phyloP scores from a whole-genome alignment of 163 green algal genomes.

The Picocystis sp. region DNA sequence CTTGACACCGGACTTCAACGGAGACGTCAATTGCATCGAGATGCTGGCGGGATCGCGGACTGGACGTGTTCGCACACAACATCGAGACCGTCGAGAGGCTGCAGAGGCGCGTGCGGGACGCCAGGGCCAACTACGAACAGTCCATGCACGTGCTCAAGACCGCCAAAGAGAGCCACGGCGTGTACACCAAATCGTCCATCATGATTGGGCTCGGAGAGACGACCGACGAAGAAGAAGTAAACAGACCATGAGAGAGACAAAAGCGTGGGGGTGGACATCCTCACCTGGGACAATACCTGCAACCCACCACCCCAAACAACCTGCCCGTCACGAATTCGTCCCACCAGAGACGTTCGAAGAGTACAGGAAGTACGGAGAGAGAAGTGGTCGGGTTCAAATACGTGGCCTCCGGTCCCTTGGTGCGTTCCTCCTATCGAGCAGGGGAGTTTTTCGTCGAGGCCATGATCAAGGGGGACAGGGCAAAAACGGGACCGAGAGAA shows the following conservation, averaged over 20 bases:
- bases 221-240: slow-evolving; percentile 47
- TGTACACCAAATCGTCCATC: slow-evolving; percentile 70
- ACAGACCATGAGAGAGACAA: slow-evolving; percentile 61
- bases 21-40: slow-evolving; percentile 30
- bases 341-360: slow-evolving; percentile 78
- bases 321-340: slow-evolving; percentile 56
- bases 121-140: slow-evolving; percentile 58
- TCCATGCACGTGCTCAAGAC: slow-evolving; percentile 36
- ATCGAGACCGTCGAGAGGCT: slow-evolving; percentile 74
- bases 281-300: slow-evolving; percentile 92
- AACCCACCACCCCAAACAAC: slow-evolving; percentile 72
- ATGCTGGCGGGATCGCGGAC: slow-evolving; percentile 24
- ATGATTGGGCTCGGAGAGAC: slow-evolving; percentile 72
- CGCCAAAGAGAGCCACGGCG: slow-evolving; percentile 34
- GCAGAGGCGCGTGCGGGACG: slow-evolving; percentile 51
- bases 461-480: slow-evolving; percentile 45
- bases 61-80: slow-evolving; percentile 90
- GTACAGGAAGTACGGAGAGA: slow-evolving; percentile 60
- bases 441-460: slow-evolving; percentile 64
- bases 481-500: slow-evolving; percentile 1
- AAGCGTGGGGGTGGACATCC: slow-evolving; percentile 73
- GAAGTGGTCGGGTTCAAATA: slow-evolving; percentile 63
- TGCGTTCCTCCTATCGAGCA: slow-evolving; percentile 58
- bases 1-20: slow-evolving; percentile 52
- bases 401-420: slow-evolving; percentile 62